These are phyloP conservation scores for Wickerhamiella qilinensis DNA, from an alignment of 805 yeast species.

Conservation along the genomic window DNA sequence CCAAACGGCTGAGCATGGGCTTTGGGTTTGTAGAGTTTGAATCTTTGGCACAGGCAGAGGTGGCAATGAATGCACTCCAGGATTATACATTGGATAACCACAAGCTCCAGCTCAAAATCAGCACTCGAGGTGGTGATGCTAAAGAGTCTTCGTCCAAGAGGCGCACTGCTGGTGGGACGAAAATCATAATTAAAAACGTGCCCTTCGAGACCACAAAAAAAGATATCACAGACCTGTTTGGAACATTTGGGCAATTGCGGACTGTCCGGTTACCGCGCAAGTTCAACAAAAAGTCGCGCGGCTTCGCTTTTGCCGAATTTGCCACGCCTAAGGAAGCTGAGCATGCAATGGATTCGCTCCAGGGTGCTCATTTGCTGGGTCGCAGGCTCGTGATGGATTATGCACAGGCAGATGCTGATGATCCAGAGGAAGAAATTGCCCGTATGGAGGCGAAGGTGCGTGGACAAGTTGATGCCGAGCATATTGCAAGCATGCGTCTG, in stretches of 20 bases:
- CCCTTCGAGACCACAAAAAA: slow-evolving; percentile 93
- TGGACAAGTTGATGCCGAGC: slow-evolving; percentile 60
- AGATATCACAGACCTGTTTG: slow-evolving; percentile 83
- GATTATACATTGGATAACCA: slow-evolving; percentile 78
- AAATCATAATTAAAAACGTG: slow-evolving; percentile 86
- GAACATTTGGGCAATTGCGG: slow-evolving; percentile 86
- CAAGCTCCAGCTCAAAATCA: slow-evolving; percentile 71
- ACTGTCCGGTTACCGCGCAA: slow-evolving; percentile 94
- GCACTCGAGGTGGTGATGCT: slow-evolving; percentile 44
- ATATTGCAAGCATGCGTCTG: slow-evolving; percentile 49
- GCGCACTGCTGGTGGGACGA: slow-evolving; percentile 24
- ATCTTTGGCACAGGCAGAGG: slow-evolving; percentile 59
- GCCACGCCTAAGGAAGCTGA: slow-evolving; percentile 79
- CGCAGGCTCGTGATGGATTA: slow-evolving; percentile 86
- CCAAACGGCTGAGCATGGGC: slow-evolving; percentile 78
- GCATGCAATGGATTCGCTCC: slow-evolving; percentile 79
- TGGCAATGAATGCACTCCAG: slow-evolving; percentile 58
- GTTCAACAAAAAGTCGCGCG: slow-evolving; percentile 87
- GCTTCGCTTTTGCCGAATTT: slow-evolving; percentile 95
- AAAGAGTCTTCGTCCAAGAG: slow-evolving; percentile 16
- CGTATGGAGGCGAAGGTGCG: slow-evolving; percentile 77
- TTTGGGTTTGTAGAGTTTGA: slow-evolving; percentile 90
- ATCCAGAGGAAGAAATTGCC: slow-evolving; percentile 82
- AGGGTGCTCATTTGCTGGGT: slow-evolving; percentile 93
- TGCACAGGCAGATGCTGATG: slow-evolving; percentile 66